These are phyloP conservation scores for Fusarium sp. DNA, from an alignment of 2,329 filamentous ascomycete species.

Conservation along the genomic window DNA sequence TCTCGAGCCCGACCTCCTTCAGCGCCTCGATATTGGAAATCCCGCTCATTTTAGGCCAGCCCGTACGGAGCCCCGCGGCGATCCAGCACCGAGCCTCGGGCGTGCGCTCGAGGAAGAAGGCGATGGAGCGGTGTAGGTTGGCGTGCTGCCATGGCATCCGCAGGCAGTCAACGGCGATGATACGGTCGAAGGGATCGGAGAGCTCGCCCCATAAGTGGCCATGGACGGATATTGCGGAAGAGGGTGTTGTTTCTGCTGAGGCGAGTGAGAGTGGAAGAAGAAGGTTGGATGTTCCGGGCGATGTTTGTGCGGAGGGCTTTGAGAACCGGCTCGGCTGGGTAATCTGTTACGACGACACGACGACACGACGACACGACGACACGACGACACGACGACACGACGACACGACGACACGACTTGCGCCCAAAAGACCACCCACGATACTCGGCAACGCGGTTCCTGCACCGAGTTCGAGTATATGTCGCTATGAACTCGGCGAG, in stretches of 20 bases:
- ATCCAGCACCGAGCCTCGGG: slow-evolving; percentile 65
- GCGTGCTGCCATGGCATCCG: slow-evolving; percentile 79
- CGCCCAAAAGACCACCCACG: slow-evolving; percentile 59
- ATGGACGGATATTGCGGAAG: slow-evolving; percentile 54
- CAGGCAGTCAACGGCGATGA: slow-evolving; percentile 76
- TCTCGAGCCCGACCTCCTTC: slow-evolving; percentile 60
- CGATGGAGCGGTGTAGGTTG: slow-evolving; percentile 70
- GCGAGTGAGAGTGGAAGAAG: slow-evolving; percentile 50
- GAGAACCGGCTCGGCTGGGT: slow-evolving; percentile 69
- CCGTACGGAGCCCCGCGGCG: slow-evolving; percentile 78
- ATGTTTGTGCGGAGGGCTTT: slow-evolving; percentile 67
- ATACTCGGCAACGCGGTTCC: slow-evolving; percentile 67
- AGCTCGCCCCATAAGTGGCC: slow-evolving; percentile 73
- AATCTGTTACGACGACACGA: slow-evolving; percentile 71
- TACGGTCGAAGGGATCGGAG: slow-evolving; percentile 58
- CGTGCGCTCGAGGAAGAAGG: slow-evolving; percentile 64
- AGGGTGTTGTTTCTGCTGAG: slow-evolving; percentile 19
- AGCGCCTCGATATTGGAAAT: slow-evolving; percentile 67
- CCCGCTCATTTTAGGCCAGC: slow-evolving; percentile 68
- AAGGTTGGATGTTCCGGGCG: slow-evolving; percentile 56
- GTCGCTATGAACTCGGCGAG: slow-evolving; percentile 62
- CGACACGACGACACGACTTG: slow-evolving; percentile 61
- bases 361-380: slow-evolving; percentile 65
- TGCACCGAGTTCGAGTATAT: slow-evolving; percentile 74
- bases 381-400: slow-evolving; percentile 61